Evolutionary conservation across 139 green algal species (phyloP).

Genomic region (Yamagishiella unicocca): DNA sequence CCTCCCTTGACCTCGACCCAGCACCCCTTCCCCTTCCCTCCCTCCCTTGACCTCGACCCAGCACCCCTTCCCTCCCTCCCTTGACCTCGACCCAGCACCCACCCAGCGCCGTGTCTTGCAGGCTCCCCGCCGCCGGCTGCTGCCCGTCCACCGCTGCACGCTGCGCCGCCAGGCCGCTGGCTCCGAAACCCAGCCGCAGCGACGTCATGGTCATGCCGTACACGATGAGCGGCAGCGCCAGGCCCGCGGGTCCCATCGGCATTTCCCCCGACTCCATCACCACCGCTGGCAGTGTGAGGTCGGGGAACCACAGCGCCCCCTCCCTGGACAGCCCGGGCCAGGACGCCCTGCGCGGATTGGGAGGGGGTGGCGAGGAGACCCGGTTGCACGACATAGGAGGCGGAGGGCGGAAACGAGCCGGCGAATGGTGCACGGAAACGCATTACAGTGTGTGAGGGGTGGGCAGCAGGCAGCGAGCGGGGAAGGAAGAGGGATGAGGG

Average conservation of each 20-base stretch:
- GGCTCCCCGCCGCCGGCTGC: background rate
- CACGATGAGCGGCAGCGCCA: slow-evolving; percentile 69
- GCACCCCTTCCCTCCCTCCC: no score
- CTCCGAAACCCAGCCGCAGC: slow-evolving; percentile 65
- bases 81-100: background rate
- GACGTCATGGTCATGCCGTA: slow-evolving; percentile 73
- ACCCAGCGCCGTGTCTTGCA: slow-evolving; percentile 9
- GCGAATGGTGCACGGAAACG: background rate
- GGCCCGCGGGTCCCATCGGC: slow-evolving; percentile 63
- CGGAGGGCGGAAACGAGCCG: no score
- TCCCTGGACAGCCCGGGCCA: slow-evolving; percentile 78
- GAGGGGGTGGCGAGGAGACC: background rate
- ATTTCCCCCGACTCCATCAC: slow-evolving; percentile 42
- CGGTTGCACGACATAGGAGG: no score
- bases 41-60: no score
- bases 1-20: no score
- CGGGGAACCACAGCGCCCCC: slow-evolving; percentile 81
- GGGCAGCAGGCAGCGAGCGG: no score
- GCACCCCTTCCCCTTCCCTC: no score
- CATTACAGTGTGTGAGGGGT: background rate
- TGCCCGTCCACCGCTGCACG: background rate
- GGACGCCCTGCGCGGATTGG: background rate
- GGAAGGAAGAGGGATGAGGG: no score
- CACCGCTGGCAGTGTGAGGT: slow-evolving; percentile 76
- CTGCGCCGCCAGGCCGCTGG: background rate